Evolutionary conservation across 2,329 filamentous ascomycete genomes (phyloP).

Genomic region (Drechslera avenae): DNA sequence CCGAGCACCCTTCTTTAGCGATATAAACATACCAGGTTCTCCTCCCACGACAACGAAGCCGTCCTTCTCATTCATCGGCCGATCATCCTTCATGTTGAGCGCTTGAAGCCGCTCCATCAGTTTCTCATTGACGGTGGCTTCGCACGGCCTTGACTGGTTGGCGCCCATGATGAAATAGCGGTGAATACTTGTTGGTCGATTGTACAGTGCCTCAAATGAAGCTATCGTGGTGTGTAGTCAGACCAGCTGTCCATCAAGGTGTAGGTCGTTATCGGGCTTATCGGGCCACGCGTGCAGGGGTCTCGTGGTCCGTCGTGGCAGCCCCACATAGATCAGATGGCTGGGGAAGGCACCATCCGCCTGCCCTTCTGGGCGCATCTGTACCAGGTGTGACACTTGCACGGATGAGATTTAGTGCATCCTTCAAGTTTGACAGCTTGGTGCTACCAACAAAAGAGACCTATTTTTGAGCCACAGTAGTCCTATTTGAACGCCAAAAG

Average conservation of each 20-base stretch:
- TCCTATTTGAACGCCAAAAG: neutral
- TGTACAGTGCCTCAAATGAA: neutral
- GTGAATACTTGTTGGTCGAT: neutral
- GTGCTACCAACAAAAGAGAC: neutral
- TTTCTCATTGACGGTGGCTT: constrained; percentile 47
- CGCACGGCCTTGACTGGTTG: constrained; percentile 42
- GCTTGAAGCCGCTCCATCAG: constrained; percentile 50
- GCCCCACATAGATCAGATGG: constrained; percentile 16
- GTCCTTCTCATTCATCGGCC: constrained; percentile 53
- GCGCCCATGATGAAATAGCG: constrained; percentile 37
- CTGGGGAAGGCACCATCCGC: constrained; percentile 1
- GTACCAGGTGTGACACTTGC: neutral
- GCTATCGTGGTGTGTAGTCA: constrained; percentile 7
- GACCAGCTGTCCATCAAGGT: constrained; percentile 19
- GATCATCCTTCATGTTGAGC: constrained; percentile 54
- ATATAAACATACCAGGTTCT: constrained; percentile 46
- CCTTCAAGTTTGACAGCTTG: no score
- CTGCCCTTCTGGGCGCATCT: neutral
- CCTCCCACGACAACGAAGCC: constrained; percentile 60
- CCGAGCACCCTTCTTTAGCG: no score
- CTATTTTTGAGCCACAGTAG: neutral
- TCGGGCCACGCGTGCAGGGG: constrained; percentile 24
- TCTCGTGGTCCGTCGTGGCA: constrained; percentile 26
- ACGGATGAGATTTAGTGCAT: neutral
- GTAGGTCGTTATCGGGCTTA: constrained; percentile 25